Evolutionary conservation across 2,329 filamentous ascomycete species (phyloP), one percentile per base, ranked within the genome.

Genomic region (Talaromyces sp.): DNA sequence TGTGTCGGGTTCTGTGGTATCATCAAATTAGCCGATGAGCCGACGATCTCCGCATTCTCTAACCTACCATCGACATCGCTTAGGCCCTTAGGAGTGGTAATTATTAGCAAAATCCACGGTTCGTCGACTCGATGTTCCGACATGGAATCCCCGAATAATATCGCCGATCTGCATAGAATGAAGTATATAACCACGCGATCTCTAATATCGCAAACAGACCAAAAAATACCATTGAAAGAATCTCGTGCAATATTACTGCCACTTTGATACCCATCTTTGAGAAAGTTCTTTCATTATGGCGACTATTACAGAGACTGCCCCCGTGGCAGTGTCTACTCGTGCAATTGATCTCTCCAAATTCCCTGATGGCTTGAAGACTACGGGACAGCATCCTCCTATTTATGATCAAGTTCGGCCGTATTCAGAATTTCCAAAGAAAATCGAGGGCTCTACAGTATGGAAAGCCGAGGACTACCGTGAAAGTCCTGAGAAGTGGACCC

Each of bases 361-460:
- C 64, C 84, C 83, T 6, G 84, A 86, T 62, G 83, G 84, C 14
- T 76, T 85, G 67, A 85, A 83, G 67, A 86, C 84, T 17, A 81
- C 86, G 0, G 89, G 89, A 39, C 89, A 91, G 69, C 86, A 88
- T 60, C 78, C 82, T 17, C 89, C 89, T 1, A 68, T 88, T 17
- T 86, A 86, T 65, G 77, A 84, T 22, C 72, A 78, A 16, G 70
- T 91, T 11, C 77, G 76, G 47, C 82, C 87, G 0, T 91, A 89
- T 70, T 75, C 78, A 0, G 79, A 81, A 10, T 91, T 91, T 62
- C 88, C 89, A 36, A 82, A 83, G 53, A 74, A 85, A 52, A 90
- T 91, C 65, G 78, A 77, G 0, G 88, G 88, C 7, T 81, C 82
- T 2, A 91, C 88, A 0, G 82, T 89, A 14, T 92, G 89, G 89